Conservation (phyloP, 176 grass and related monocot genomes). For the Rhynchospora pubera region DNA sequence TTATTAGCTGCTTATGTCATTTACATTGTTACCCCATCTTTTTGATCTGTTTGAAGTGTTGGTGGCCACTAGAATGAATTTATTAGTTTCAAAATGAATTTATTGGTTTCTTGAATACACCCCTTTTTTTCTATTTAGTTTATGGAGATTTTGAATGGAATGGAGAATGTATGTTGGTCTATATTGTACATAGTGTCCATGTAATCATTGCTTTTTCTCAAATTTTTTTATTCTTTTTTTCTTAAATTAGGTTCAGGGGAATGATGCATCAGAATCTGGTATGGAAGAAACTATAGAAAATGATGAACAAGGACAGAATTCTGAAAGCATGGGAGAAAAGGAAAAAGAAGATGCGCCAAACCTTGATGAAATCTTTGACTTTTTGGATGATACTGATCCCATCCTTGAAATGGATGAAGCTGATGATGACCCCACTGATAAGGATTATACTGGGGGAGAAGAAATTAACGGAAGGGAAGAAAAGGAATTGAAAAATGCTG, state of each 20-base stretch:
- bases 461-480: background rate
- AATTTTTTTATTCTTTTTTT: background rate
- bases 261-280: conserved; percentile 7
- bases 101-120: background rate
- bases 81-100: too few species aligned
- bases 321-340: background rate
- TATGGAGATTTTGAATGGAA: too few species aligned
- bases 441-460: background rate
- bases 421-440: background rate
- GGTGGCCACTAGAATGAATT: background rate
- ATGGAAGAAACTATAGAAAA: conserved; percentile 7
- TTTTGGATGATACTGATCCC: conserved; percentile 3
- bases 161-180: too few species aligned
- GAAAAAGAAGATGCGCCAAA: conserved; percentile 7
- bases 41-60: background rate
- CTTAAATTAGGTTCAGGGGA: conserved; percentile 3
- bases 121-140: background rate
- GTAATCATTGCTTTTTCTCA: background rate
- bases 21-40: background rate
- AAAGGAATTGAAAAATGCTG: background rate
- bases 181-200: background rate
- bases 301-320: background rate
- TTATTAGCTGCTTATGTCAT: background rate
- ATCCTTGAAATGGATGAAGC: background rate
- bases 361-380: background rate